phyloP scores from a whole-genome alignment of 345 rosid species.

The Alliaria petiolata region DNA sequence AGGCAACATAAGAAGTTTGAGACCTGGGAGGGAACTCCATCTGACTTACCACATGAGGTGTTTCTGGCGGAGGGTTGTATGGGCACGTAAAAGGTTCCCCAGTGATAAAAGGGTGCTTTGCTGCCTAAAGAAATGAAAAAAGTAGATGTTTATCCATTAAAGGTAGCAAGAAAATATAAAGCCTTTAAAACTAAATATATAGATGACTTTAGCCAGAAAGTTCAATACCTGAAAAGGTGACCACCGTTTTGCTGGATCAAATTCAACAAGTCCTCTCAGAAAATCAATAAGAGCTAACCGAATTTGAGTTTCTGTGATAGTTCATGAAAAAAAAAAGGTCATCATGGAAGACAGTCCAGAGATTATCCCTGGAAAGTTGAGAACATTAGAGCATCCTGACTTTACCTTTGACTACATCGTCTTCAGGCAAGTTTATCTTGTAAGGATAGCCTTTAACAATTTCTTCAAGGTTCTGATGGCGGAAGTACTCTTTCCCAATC shows the following conservation, averaged over 20 bases:
- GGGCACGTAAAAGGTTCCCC: conserved; percentile 97
- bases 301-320: conserved; percentile 65
- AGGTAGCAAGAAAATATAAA: conserved; percentile 1
- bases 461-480: conserved; percentile 85
- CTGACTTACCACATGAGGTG: conserved; percentile 77
- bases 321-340: conserved; percentile 3
- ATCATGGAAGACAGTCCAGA: conserved; percentile 15
- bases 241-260: conserved; percentile 99
- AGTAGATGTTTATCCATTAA: conserved; percentile 1
- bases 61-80: conserved; percentile 76
- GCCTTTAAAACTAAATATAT: not conserved
- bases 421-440: conserved; percentile 67
- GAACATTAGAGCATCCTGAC: conserved; percentile 7
- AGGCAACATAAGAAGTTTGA: conserved; percentile 3
- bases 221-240: conserved; percentile 89
- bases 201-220: not conserved
- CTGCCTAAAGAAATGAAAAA: conserved; percentile 65
- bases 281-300: conserved; percentile 95
- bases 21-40: conserved; percentile 22
- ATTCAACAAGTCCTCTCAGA: conserved; percentile 95
- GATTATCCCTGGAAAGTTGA: conserved; percentile 8
- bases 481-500: conserved; percentile 94
- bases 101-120: conserved; percentile 96
- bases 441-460: conserved; percentile 86
- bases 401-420: conserved; percentile 82